These are phyloP conservation scores for Podaxis mareebaensis DNA, from an alignment of 768 basidiomycete species.

Conservation along the genomic window DNA sequence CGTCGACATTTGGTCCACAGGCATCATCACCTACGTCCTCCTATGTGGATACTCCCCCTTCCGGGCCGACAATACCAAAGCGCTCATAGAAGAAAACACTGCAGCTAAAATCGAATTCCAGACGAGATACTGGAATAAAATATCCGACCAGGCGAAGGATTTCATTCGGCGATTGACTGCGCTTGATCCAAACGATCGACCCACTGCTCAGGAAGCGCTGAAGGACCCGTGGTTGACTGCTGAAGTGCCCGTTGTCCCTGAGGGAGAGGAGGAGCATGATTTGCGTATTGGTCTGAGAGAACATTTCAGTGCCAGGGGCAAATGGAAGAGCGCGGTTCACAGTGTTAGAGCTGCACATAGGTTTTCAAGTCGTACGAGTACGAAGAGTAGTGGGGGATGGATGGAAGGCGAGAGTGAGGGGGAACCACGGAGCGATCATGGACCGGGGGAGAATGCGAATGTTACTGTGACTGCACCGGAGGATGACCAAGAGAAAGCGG, in stretches of 20 bases:
- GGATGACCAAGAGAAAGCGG: conserved; percentile 13
- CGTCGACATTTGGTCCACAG: conserved; percentile 93
- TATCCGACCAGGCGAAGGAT: conserved; percentile 78
- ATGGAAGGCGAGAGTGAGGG: conserved; percentile 26
- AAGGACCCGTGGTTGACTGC: conserved; percentile 77
- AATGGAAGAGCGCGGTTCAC: conserved; percentile 73
- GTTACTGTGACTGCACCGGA: conserved; percentile 38
- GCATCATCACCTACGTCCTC: conserved; percentile 93
- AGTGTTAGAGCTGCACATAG: conserved; percentile 45
- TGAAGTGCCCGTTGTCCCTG: conserved; percentile 39
- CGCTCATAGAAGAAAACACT: conserved; percentile 82
- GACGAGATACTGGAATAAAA: conserved; percentile 91
- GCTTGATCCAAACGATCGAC: conserved; percentile 69
- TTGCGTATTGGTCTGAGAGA: conserved; percentile 72
- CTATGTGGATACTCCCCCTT: conserved; percentile 97
- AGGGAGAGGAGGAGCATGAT: conserved; percentile 68
- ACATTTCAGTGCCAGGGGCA: conserved; percentile 75
- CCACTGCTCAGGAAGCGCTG: conserved; percentile 73
- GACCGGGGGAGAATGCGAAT: conserved; percentile 40
- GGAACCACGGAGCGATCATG: conserved; percentile 23
- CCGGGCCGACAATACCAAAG: conserved; percentile 75
- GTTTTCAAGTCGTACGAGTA: conserved; percentile 28
- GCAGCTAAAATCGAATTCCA: conserved; percentile 88
- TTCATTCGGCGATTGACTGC: conserved; percentile 77
- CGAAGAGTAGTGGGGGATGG: conserved; percentile 26